Conservation (phyloP, 345 rosid genomes). For the Alliaria petiolata region DNA sequence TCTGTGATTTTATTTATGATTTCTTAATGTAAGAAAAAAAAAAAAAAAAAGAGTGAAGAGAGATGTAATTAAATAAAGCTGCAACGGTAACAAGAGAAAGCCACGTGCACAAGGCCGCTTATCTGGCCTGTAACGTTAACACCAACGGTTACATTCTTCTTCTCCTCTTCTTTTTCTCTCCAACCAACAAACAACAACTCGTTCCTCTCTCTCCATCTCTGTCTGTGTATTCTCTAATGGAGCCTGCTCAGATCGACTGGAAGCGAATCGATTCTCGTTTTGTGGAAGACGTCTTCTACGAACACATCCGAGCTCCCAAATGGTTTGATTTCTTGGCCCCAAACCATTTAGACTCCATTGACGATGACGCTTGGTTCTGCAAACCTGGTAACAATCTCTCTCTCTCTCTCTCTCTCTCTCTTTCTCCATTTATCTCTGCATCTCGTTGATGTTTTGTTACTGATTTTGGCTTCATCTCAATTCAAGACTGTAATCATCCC, state of each 20-base stretch:
- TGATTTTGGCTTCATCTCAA: not conserved
- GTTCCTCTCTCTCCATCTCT: not conserved
- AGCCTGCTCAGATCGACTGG: slow-evolving; percentile 95
- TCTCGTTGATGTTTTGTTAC: too few relatives aligned
- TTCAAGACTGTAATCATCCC: slow-evolving; percentile 82
- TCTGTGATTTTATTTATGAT: not conserved
- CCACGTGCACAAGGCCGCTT: slow-evolving; percentile 12
- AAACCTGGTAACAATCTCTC: slow-evolving; percentile 49
- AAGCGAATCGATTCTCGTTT: slow-evolving; percentile 67
- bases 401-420: too few relatives aligned
- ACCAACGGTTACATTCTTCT: slow-evolving; percentile 39
- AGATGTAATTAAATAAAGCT: slow-evolving; percentile 19
- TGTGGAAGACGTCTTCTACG: slow-evolving; percentile 65
- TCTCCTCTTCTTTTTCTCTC: slow-evolving; percentile 17
- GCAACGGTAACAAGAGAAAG: slow-evolving; percentile 37
- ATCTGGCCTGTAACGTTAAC: slow-evolving; percentile 24
- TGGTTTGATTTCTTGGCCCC: slow-evolving; percentile 76
- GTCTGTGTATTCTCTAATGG: slow-evolving; percentile 41
- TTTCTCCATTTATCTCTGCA: not conserved
- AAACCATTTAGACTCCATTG: slow-evolving; percentile 21
- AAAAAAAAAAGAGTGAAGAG: not conserved
- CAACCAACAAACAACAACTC: slow-evolving; percentile 5
- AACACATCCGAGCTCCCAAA: slow-evolving; percentile 79
- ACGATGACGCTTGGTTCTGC: slow-evolving; percentile 82
- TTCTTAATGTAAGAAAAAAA: not conserved